Percentiles rank a stretch among this genome's conserved stretches.
Evolutionary conservation across 2,329 filamentous ascomycete species (phyloP).

Genomic region (Sclerotinia spermophila): DNA sequence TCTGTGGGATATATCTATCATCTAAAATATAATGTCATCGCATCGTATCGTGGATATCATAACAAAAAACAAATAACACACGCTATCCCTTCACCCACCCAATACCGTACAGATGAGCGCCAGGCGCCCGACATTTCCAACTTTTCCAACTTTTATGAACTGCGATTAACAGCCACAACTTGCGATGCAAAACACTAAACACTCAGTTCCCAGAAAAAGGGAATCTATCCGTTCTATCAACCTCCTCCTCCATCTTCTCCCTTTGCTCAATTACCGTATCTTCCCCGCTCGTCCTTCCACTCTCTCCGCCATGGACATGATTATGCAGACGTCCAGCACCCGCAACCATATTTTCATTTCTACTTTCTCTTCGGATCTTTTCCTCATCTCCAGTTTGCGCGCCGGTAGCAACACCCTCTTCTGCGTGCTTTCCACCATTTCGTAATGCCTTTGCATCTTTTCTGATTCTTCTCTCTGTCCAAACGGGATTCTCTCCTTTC

Average conservation of each 20-base stretch:
- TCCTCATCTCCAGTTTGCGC: neutral
- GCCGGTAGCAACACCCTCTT: neutral
- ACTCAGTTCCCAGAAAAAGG: constrained; percentile 3
- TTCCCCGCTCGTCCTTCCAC: constrained; percentile 2
- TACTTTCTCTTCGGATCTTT: neutral
- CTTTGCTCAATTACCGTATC: neutral
- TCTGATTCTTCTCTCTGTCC: constrained; percentile 15
- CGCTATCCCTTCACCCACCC: neutral
- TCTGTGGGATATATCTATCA: neutral
- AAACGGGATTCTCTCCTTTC: constrained; percentile 14
- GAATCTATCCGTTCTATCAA: constrained; percentile 8
- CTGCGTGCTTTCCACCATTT: neutral
- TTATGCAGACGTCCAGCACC: neutral
- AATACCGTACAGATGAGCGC: neutral
- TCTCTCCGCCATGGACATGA: neutral
- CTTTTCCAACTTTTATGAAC: neutral
- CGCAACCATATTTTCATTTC: neutral
- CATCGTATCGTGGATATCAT: constrained; percentile 11
- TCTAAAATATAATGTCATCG: neutral
- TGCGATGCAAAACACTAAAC: neutral
- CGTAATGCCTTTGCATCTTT: neutral
- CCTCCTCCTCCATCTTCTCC: neutral
- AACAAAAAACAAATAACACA: neutral
- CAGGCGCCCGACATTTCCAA: neutral
- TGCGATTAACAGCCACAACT: neutral